Evolutionary conservation across 2,329 filamentous ascomycete species (phyloP).

Genomic region (Epichloe sibirici): DNA sequence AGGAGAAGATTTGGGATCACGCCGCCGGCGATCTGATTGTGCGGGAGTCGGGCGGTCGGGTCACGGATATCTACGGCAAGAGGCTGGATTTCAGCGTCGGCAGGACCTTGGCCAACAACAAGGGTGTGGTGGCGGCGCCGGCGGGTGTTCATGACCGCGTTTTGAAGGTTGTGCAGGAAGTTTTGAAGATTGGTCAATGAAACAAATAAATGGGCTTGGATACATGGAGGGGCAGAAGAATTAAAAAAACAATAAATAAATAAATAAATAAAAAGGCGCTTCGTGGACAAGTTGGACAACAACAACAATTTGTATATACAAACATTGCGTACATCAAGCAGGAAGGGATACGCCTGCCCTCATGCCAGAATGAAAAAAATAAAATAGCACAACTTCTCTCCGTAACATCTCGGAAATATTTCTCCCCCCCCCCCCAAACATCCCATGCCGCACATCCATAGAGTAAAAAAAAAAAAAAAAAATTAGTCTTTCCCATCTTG

Average conservation of each 20-base stretch:
- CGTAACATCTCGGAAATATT: neutral
- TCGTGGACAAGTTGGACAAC: no score
- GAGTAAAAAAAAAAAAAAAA: no score
- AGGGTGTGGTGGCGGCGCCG: slow-evolving; percentile 84
- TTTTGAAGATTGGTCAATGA: slow-evolving; percentile 37
- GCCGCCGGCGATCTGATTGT: slow-evolving; percentile 92
- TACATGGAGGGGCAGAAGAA: neutral
- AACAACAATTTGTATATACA: no score
- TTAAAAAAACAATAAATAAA: neutral
- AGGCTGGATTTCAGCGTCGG: slow-evolving; percentile 77
- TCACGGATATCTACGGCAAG: slow-evolving; percentile 80
- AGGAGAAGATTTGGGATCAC: slow-evolving; percentile 99
- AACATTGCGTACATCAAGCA: no score
- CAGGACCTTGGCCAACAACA: slow-evolving; percentile 77
- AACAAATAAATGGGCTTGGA: neutral
- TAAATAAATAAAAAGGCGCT: neutral
- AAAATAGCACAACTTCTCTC: neutral
- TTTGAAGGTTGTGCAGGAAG: slow-evolving; percentile 69
- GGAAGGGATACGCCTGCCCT: no score
- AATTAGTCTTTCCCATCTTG: no score
- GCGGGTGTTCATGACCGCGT: slow-evolving; percentile 63
- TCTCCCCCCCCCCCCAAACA: no score
- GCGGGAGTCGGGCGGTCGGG: slow-evolving; percentile 80
- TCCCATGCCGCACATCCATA: neutral
- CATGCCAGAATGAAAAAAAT: neutral